A percentile compares a stretch with the other conserved stretches of the same genome.
Conservation (phyloP, 2,329 filamentous ascomycete genomes). For the Pestalotiopsis sp. region DNA sequence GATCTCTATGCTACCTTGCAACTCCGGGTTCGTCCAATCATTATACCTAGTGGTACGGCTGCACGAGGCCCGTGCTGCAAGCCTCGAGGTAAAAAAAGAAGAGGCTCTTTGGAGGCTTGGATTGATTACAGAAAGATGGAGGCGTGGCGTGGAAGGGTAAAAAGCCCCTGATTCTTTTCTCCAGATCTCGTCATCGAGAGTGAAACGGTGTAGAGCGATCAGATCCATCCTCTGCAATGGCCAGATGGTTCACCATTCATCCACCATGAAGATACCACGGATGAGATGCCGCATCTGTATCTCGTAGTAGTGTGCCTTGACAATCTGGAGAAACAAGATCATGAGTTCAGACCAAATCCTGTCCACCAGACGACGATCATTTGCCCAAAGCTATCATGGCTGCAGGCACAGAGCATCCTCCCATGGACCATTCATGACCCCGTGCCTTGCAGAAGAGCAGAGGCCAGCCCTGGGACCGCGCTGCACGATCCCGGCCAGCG, state of each 20-base stretch:
- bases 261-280: not conserved
- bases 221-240: not conserved
- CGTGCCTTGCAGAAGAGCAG: slow-evolving; percentile 4
- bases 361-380: not conserved
- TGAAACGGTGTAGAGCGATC: not conserved
- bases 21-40: not conserved
- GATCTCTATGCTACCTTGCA: not conserved
- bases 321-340: not conserved
- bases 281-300: not conserved
- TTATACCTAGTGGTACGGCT: not conserved
- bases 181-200: not conserved
- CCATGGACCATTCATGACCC: not conserved
- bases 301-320: not conserved
- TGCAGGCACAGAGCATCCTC: not conserved
- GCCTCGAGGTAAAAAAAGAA: not conserved
- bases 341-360: not conserved
- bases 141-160: not conserved
- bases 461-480: not conserved
- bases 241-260: not conserved
- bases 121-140: not conserved
- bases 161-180: not conserved
- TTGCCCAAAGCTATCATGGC: not conserved
- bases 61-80: not conserved
- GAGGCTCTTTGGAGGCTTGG: not conserved
- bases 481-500: not conserved